Conservation (phyloP, 2,329 filamentous ascomycete genomes). For the Rachicladosporium sp. region DNA sequence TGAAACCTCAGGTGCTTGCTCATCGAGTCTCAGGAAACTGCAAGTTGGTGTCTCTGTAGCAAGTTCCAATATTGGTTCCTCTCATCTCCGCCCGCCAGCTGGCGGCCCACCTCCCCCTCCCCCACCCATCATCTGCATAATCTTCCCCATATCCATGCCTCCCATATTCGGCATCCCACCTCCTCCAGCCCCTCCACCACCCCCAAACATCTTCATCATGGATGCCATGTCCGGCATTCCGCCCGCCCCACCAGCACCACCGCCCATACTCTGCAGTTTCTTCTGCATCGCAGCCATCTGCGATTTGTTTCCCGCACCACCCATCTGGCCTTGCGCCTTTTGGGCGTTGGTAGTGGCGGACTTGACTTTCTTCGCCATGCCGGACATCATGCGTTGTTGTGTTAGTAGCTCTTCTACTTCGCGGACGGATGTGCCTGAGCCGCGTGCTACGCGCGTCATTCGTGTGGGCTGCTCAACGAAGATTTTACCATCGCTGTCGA, state of each 20-base stretch:
- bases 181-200: constrained; percentile 41
- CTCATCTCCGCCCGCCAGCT: constrained; percentile 26
- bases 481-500: constrained; percentile 89
- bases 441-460: constrained; percentile 82
- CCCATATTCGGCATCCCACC: constrained; percentile 50
- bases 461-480: constrained; percentile 85
- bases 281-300: constrained; percentile 98
- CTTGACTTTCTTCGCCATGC: constrained; percentile 98
- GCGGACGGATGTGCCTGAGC: constrained; percentile 77
- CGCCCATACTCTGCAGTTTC: constrained; percentile 83
- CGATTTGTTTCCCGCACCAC: constrained; percentile 79
- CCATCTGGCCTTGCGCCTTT: constrained; percentile 79
- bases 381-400: constrained; percentile 96
- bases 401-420: constrained; percentile 97
- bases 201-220: constrained; percentile 85
- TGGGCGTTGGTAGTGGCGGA: constrained; percentile 98
- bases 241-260: constrained; percentile 49
- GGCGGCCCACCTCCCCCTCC: constrained; percentile 40
- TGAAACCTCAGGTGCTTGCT: too few relatives aligned
- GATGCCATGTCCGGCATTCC: constrained; percentile 72
- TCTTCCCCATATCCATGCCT: constrained; percentile 53
- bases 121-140: constrained; percentile 69
- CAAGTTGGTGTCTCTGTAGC: too few relatives aligned
- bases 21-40: too few relatives aligned
- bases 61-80: background rate